These are phyloP conservation scores for Stachybotrys echinatus DNA, from an alignment of 2,329 filamentous ascomycete species.

Conservation along the genomic window DNA sequence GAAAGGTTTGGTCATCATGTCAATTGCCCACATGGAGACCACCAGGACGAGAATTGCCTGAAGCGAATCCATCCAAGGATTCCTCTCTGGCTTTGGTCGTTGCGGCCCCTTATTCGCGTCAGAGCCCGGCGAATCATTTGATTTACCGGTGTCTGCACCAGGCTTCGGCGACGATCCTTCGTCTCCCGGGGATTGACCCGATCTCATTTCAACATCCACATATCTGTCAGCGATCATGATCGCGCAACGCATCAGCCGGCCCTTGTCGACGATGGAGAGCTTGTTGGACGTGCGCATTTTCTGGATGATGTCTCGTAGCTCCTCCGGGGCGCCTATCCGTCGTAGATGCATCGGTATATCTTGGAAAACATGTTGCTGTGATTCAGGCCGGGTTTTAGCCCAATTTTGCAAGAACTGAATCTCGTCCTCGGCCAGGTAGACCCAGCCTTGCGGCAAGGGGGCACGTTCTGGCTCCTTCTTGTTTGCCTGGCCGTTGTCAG, in stretches of 20 bases:
- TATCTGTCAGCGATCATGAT: slow-evolving; percentile 30
- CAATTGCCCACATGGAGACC: slow-evolving; percentile 50
- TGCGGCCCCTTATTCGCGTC: not conserved
- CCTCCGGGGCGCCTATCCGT: slow-evolving; percentile 63
- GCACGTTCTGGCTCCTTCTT: slow-evolving; percentile 17
- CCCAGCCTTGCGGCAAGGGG: slow-evolving; percentile 40
- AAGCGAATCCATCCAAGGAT: slow-evolving; percentile 27
- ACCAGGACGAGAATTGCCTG: slow-evolving; percentile 34
- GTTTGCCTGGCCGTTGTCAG: slow-evolving; percentile 21
- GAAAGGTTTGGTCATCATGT: slow-evolving; percentile 33
- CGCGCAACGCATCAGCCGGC: slow-evolving; percentile 28
- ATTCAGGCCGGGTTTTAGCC: slow-evolving; percentile 55
- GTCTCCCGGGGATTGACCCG: slow-evolving; percentile 1
- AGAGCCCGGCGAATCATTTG: slow-evolving; percentile 1
- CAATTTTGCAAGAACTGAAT: slow-evolving; percentile 52
- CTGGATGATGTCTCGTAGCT: slow-evolving; percentile 53
- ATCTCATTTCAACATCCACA: slow-evolving; percentile 14
- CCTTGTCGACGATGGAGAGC: slow-evolving; percentile 30
- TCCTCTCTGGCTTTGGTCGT: slow-evolving; percentile 13
- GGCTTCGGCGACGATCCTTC: slow-evolving; percentile 2
- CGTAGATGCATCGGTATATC: slow-evolving; percentile 58
- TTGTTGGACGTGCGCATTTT: slow-evolving; percentile 56
- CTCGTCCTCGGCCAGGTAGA: slow-evolving; percentile 39
- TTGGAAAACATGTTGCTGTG: slow-evolving; percentile 55
- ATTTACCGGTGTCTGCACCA: slow-evolving; percentile 10